Conservation (phyloP, 164 flowering plant genomes). For the Dillenia suffruticosa region DNA sequence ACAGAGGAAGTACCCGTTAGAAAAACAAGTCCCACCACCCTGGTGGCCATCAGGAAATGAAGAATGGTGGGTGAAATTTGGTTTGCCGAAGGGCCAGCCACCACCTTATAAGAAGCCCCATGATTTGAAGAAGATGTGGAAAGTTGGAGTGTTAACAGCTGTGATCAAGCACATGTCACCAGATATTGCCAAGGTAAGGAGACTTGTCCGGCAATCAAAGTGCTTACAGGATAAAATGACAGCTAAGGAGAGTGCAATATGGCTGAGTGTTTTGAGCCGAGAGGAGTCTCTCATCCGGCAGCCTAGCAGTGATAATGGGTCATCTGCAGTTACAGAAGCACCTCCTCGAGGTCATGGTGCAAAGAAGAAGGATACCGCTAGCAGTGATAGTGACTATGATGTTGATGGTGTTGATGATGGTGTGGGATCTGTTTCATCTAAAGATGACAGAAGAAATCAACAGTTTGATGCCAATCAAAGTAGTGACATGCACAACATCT, state of each 20-base stretch:
- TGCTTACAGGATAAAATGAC: constrained; percentile 87
- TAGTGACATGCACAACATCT: constrained; percentile 1
- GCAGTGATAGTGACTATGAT: constrained; percentile 70
- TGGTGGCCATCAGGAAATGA: constrained; percentile 73
- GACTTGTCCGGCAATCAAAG: constrained; percentile 66
- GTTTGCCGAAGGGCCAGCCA: constrained; percentile 36
- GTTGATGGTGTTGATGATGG: constrained; percentile 53
- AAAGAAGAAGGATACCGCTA: constrained; percentile 35
- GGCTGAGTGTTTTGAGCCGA: constrained; percentile 65
- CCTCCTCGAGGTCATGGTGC: constrained; percentile 25
- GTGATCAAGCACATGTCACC: constrained; percentile 96
- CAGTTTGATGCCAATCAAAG: constrained; percentile 22
- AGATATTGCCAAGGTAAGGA: constrained; percentile 72
- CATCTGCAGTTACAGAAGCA: constrained; percentile 49
- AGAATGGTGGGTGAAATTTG: constrained; percentile 57
- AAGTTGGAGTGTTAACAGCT: constrained; percentile 65
- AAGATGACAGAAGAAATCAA: constrained; percentile 39
- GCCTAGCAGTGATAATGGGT: constrained; percentile 52
- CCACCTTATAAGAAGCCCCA: constrained; percentile 71
- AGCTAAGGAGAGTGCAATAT: constrained; percentile 75
- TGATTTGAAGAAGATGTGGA: constrained; percentile 70
- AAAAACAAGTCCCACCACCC: constrained; percentile 58
- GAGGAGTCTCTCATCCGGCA: constrained; percentile 58
- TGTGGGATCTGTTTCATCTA: constrained; percentile 56
- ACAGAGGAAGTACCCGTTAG: constrained; percentile 53